Conservation (phyloP, 2,329 filamentous ascomycete species). For the Exophiala mesophila region DNA sequence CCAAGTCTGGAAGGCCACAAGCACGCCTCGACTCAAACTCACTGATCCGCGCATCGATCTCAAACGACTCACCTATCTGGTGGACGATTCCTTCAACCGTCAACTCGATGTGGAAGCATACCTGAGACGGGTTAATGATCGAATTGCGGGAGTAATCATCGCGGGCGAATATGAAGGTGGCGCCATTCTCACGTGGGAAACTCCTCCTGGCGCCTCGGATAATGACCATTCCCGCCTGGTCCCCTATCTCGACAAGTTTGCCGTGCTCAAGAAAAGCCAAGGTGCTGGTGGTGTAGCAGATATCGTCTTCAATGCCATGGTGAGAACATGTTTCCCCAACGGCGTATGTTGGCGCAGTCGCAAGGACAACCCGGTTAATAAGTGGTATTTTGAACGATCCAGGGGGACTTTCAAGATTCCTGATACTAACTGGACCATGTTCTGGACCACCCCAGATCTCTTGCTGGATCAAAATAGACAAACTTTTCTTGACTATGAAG, state of each 20-base stretch:
- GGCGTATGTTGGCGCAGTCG: constrained; percentile 92
- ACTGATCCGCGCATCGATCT: constrained; percentile 80
- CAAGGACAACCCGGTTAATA: constrained; percentile 91
- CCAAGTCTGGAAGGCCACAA: constrained; percentile 63
- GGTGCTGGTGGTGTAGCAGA: constrained; percentile 91
- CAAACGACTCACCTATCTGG: constrained; percentile 73
- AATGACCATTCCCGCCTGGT: constrained; percentile 61
- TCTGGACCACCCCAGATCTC: constrained; percentile 79
- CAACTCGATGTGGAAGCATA: constrained; percentile 82
- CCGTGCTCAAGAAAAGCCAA: constrained; percentile 81
- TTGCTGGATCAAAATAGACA: constrained; percentile 43
- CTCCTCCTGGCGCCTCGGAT: constrained; percentile 56
- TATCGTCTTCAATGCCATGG: constrained; percentile 94
- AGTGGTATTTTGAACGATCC: constrained; percentile 97
- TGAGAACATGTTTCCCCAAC: constrained; percentile 76
- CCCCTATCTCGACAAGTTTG: constrained; percentile 96
- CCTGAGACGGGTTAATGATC: constrained; percentile 69
- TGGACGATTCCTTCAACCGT: constrained; percentile 87
- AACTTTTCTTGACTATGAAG: constrained; percentile 64
- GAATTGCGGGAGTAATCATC: constrained; percentile 85
- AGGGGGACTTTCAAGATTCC: constrained; percentile 75
- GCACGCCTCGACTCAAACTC: constrained; percentile 60
- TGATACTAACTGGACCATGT: constrained; percentile 93
- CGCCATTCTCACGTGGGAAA: constrained; percentile 92
- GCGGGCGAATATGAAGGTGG: constrained; percentile 96